A percentile compares a stretch with the other conserved stretches of the same genome.
phyloP scores from a whole-genome alignment of 1,284 basidiomycete genomes.

The Phaffia rhodozyma region DNA sequence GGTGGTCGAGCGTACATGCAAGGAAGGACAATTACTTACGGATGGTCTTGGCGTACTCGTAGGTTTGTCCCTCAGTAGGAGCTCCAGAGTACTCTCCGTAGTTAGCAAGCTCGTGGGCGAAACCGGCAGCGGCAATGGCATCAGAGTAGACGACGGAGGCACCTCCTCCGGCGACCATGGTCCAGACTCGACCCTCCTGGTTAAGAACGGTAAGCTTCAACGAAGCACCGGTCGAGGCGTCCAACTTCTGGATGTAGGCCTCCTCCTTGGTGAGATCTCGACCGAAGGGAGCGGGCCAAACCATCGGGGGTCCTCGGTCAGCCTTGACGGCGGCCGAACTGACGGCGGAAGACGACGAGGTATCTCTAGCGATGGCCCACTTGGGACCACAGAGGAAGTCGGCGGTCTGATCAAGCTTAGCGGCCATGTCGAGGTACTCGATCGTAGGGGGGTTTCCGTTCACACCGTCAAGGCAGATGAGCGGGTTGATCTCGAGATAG shows the following conservation, averaged over 20 bases:
- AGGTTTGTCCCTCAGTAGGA: slow-evolving; percentile 95
- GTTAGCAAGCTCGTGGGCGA: slow-evolving; percentile 94
- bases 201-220: slow-evolving; percentile 97
- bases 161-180: slow-evolving; percentile 89
- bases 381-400: slow-evolving; percentile 97
- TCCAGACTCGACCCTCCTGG: slow-evolving; percentile 90
- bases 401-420: slow-evolving; percentile 97
- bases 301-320: slow-evolving; percentile 93
- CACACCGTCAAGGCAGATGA: slow-evolving; percentile 81
- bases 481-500: slow-evolving; percentile 99
- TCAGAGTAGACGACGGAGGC: slow-evolving; percentile 71
- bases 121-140: slow-evolving; percentile 93
- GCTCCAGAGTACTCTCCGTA: slow-evolving; percentile 99
- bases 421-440: slow-evolving; percentile 98
- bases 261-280: slow-evolving; percentile 97
- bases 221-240: slow-evolving; percentile 91
- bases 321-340: slow-evolving; percentile 51
- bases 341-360: slow-evolving; percentile 53
- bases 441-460: slow-evolving; percentile 64
- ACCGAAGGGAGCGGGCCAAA: slow-evolving; percentile 95
- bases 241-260: slow-evolving; percentile 97
- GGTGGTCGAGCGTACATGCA: slow-evolving; percentile 5
- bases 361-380: slow-evolving; percentile 94
- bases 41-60: slow-evolving; percentile 99
- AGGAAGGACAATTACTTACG: slow-evolving; percentile 40